These are phyloP conservation scores for Saccharomycopsis microspora DNA, from an alignment of 805 yeast species.

Conservation along the genomic window DNA sequence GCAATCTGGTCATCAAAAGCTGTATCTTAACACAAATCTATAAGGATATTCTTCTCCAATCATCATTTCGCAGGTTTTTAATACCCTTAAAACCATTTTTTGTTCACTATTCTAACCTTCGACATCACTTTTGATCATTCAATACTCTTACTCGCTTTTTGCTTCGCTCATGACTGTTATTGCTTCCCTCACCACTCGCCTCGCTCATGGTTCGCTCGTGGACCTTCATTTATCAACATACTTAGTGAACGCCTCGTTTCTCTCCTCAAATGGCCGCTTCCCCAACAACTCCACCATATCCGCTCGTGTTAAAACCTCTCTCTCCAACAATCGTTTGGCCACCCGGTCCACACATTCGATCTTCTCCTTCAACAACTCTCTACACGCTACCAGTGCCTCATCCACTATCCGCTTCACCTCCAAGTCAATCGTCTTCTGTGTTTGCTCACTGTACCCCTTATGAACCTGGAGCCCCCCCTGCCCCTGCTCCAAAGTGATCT, in stretches of 20 bases:
- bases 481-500: slow-evolving; percentile 45
- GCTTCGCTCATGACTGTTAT: too few relatives aligned
- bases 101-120: too few relatives aligned
- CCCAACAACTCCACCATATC: slow-evolving; percentile 73
- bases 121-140: too few relatives aligned
- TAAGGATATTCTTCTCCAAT: too few relatives aligned
- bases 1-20: too few relatives aligned
- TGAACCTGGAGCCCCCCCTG: slow-evolving; percentile 42
- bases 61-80: too few relatives aligned
- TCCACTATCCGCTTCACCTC: slow-evolving; percentile 60
- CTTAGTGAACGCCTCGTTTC: slow-evolving; percentile 83
- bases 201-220: too few relatives aligned
- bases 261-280: slow-evolving; percentile 65
- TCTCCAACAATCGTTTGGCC: slow-evolving; percentile 58
- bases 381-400: slow-evolving; percentile 55
- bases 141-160: too few relatives aligned
- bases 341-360: slow-evolving; percentile 51
- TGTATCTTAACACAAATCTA: too few relatives aligned
- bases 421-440: slow-evolving; percentile 53
- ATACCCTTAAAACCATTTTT: too few relatives aligned
- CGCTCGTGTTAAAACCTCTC: slow-evolving; percentile 72
- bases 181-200: too few relatives aligned
- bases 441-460: slow-evolving; percentile 64
- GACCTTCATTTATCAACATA: slow-evolving; percentile 31
- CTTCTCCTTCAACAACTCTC: slow-evolving; percentile 44